Percentiles rank a stretch among this genome's conserved stretches.
Conservation (phyloP, 495 filamentous ascomycete species). For the Pseudevernia furfuracea region DNA sequence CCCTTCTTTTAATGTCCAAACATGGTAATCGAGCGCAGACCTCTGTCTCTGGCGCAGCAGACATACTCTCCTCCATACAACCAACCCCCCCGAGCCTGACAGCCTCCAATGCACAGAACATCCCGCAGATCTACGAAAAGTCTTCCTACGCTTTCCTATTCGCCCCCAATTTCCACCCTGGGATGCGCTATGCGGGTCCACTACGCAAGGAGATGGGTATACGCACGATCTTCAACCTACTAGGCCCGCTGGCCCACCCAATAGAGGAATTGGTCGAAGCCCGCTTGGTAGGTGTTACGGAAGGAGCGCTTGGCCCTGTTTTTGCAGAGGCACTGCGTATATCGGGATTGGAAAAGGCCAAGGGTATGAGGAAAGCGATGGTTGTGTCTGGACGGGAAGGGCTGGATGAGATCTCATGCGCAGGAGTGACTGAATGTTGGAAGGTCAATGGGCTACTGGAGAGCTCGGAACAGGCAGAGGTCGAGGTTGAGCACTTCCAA, state of each 20-base stretch:
- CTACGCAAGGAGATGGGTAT: slow-evolving; percentile 79
- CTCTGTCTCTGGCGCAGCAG: slow-evolving; percentile 89
- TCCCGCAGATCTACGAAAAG: slow-evolving; percentile 59
- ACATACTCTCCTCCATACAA: slow-evolving; percentile 66
- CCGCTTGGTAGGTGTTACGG: slow-evolving; percentile 84
- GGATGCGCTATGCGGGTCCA: slow-evolving; percentile 76
- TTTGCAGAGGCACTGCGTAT: slow-evolving; percentile 80
- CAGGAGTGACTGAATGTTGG: slow-evolving; percentile 83
- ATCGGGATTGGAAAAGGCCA: slow-evolving; percentile 49
- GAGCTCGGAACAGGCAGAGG: slow-evolving; percentile 25
- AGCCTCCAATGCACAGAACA: slow-evolving; percentile 60
- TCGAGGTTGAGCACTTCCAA: slow-evolving; percentile 63
- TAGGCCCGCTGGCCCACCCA: slow-evolving; percentile 88
- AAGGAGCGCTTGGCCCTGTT: slow-evolving; percentile 69
- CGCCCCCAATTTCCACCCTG: slow-evolving; percentile 91
- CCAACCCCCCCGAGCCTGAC: slow-evolving; percentile 64
- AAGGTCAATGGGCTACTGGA: slow-evolving; percentile 39
- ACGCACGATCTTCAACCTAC: slow-evolving; percentile 92
- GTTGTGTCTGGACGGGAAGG: slow-evolving; percentile 92
- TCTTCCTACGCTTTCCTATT: slow-evolving; percentile 95
- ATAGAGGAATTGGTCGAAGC: slow-evolving; percentile 75
- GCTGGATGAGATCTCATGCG: slow-evolving; percentile 89
- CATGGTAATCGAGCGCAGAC: slow-evolving; percentile 96
- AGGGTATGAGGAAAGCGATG: slow-evolving; percentile 61
- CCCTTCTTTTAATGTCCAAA: slow-evolving; percentile 75